Evolutionary conservation across 2,329 filamentous ascomycete genomes (phyloP).

Genomic region (Trichoderma sp.): DNA sequence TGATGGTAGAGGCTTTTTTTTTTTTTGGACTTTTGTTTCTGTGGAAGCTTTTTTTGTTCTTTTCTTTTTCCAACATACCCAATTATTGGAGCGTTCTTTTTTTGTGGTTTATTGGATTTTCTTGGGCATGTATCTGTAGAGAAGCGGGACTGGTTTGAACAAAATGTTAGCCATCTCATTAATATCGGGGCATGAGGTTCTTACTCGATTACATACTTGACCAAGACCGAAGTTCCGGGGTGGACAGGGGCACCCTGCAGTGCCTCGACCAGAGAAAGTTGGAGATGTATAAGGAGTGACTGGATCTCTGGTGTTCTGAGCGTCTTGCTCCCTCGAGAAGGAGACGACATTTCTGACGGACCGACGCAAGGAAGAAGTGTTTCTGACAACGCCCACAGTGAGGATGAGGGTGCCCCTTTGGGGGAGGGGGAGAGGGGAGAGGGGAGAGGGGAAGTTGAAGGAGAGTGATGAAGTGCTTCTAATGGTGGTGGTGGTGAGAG

Average conservation of each 20-base stretch:
- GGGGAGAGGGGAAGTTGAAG: background rate
- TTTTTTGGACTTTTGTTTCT: background rate
- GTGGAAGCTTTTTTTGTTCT: background rate
- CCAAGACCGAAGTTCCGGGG: background rate
- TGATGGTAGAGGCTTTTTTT: background rate
- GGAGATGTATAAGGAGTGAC: background rate
- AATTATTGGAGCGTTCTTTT: background rate
- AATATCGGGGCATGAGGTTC: background rate
- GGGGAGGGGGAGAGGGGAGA: background rate
- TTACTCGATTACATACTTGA: background rate
- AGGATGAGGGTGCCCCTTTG: background rate
- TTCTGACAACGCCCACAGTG: background rate
- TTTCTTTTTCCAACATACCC: background rate
- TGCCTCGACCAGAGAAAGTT: background rate
- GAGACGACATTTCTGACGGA: background rate
- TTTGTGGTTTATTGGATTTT: background rate
- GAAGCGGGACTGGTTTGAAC: background rate
- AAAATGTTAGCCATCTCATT: background rate
- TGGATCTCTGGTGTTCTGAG: background rate
- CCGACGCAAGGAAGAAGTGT: background rate
- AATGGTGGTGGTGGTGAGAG: background rate
- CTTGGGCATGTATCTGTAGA: background rate
- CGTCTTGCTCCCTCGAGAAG: background rate
- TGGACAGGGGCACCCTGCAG: background rate
- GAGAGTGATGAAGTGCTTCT: background rate